Evolutionary conservation across 73 alveolate species (phyloP).

Genomic region (Paramecium biaurelia): DNA sequence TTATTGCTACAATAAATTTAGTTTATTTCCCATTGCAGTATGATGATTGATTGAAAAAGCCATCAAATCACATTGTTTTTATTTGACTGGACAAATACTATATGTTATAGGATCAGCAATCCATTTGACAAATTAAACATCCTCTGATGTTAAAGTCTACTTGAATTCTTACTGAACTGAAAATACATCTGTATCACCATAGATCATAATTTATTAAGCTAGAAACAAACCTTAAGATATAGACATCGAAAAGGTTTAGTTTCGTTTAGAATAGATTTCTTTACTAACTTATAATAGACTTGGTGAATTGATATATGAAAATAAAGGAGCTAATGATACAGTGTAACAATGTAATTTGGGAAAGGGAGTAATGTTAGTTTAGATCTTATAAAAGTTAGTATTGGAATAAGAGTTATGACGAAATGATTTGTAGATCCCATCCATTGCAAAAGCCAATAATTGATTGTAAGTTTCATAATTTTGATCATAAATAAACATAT

Average conservation of each 20-base stretch:
- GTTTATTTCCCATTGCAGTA: not conserved
- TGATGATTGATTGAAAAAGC: conserved; percentile 3
- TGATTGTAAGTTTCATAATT: not conserved
- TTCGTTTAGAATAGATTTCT: not conserved
- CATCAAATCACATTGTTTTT: not conserved
- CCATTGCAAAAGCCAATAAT: not conserved
- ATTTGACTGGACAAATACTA: not conserved
- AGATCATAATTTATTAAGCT: not conserved
- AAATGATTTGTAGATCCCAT: not conserved
- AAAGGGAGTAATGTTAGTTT: not conserved
- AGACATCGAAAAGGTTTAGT: not conserved
- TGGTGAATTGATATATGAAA: not conserved
- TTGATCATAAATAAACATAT: not conserved
- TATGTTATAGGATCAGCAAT: not conserved
- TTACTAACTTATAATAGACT: not conserved
- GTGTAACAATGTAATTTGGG: conserved; percentile 1
- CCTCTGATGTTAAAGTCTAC: not conserved
- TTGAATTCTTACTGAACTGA: not conserved
- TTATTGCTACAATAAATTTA: not conserved
- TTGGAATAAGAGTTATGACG: not conserved
- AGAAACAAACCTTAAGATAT: not conserved
- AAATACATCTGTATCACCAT: not conserved
- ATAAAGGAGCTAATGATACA: not conserved
- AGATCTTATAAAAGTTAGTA: not conserved
- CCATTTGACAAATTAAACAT: not conserved